Evolutionary conservation across 192 early-diverging fungal species (phyloP), one percentile per base, ranked within the genome.

Genomic region (Helicostylum pulchrum): DNA sequence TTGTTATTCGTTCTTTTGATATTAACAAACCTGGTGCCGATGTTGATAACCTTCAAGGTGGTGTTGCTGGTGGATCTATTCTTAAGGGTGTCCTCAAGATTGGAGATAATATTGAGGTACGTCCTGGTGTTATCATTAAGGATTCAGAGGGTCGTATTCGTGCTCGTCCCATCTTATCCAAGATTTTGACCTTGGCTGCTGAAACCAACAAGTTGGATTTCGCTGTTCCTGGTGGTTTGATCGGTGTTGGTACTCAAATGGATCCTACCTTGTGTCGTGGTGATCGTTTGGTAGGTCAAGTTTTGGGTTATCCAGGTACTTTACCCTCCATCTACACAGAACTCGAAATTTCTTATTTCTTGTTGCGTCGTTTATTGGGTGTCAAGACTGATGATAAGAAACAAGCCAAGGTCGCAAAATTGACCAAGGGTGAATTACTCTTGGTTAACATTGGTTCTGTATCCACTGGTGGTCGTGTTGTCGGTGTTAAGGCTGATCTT

Each of bases 201-300:
- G 96, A 99, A 76, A 66, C 72, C 45, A 99, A 99, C 76, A 78
- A 87, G 58, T 80, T 99, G 20, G 82, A 96, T 80, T 99, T 97
- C 81, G 97, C 97, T 32, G 96, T 99, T 60, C 95, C 97, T n/a
- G 97, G 97, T 62, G 97, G 97, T 61, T 85, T 99, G 48, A 99
- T 99, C 72, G 94, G 88, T 87, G 96, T 99, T 45, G 96, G 97
- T 59, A 98, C 97, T 12, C 80, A 88, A 66, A 86, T 98, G 67
- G 97, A 99, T 65, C 97, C 97, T 6, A 94, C 92, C 5, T 80
- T 98, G 34, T 96, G 94, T 80, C 91, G 96, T 78, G 92, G 88
- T 42, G 97, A 99, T 82, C 89, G 94, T 76, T 84, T 99, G 50
- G 90, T 97, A 45, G 97, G 97, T 53, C 93, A 96, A 72, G 94